phyloP scores from a whole-genome alignment of 345 rosid species.

The Eucalyptus lansdowneana region DNA sequence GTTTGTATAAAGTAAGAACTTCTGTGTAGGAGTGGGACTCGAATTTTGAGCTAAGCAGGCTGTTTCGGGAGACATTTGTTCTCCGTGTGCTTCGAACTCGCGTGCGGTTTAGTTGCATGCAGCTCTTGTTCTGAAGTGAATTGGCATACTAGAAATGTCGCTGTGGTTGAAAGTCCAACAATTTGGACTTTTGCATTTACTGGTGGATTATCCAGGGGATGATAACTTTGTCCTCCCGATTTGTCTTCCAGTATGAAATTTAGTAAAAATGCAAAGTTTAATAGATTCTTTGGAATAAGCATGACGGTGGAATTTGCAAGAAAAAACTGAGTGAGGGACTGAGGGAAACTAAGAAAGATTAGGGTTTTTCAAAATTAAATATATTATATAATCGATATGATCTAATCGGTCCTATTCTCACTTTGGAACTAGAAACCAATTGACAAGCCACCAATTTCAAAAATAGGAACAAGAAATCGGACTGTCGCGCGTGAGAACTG shows the following conservation, averaged over 20 bases:
- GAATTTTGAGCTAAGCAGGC: not conserved
- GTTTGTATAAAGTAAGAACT: too few relatives aligned
- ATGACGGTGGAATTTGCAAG: not conserved
- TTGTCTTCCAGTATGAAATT: not conserved
- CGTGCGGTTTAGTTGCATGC: not conserved
- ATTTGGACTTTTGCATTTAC: not conserved
- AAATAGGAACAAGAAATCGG: too few relatives aligned
- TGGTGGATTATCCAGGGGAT: not conserved
- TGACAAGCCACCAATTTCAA: fast-evolving
- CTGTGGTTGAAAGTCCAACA: not conserved
- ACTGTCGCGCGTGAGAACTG: fast-evolving
- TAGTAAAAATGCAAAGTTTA: not conserved
- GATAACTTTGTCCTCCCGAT: not conserved
- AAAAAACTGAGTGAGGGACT: too few relatives aligned
- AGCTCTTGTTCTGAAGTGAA: not conserved
- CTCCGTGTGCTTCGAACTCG: too few relatives aligned
- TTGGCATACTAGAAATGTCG: too few relatives aligned
- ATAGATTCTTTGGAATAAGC: not conserved
- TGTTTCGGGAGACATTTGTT: not conserved
- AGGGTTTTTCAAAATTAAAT: too few relatives aligned
- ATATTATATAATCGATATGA: fast-evolving
- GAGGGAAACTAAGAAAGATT: too few relatives aligned
- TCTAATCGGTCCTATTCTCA: fast-evolving
- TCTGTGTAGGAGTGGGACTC: not conserved
- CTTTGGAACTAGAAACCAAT: too few relatives aligned